Evolutionary conservation across 805 yeast genomes (phyloP), one percentile per base, ranked within the genome.

Genomic region (Candida loeiensis): DNA sequence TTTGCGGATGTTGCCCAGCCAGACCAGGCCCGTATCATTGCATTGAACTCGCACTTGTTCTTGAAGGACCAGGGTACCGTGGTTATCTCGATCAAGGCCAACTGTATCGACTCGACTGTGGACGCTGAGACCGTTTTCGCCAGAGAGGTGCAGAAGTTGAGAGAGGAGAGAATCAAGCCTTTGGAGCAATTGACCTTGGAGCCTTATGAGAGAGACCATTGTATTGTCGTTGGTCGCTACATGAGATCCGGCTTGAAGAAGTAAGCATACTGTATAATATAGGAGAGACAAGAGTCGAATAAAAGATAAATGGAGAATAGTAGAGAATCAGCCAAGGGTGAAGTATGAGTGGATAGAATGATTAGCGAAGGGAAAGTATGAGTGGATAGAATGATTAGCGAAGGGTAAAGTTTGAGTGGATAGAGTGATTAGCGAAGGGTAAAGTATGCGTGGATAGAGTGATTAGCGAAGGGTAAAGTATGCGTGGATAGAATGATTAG

Each of bases 1-100:
- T 93, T 93, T 63, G 99, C 99, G 48, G 99, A 93, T 78, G 99
- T 93, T 66, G 99, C 99, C 53, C 99, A 93, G 77, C 99, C 99
- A 32, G 99, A 93, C 74, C 99, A 93, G 77, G 99, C 99, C 56
- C 95, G 99, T 85, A 93, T 93, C 65, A 91, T 93, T 67, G 99
- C 98, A 39, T 81, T 93, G 66, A 93, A 93, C 80, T 83, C 98
- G 43, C 99, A 93, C 71, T 77, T 91, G 79, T 93, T 93, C 85
- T 79, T 93, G 66, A 93, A 93, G 72, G 97, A 93, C 70, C 89
- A 84, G 71, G 99, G 99, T 73, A 95, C 96, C 65, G 99, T 93
- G 53, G 93, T 93, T 51, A 93, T 93, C 63, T 91, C 98, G 59
- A 93, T 93, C 73, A 93, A 93, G 81, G 99, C 99, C 59, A 93